A percentile compares a stretch with the other conserved stretches of the same genome.
Conservation (phyloP, 225 moss, liverwort and hornwort genomes). For the Bryum argenteum region DNA sequence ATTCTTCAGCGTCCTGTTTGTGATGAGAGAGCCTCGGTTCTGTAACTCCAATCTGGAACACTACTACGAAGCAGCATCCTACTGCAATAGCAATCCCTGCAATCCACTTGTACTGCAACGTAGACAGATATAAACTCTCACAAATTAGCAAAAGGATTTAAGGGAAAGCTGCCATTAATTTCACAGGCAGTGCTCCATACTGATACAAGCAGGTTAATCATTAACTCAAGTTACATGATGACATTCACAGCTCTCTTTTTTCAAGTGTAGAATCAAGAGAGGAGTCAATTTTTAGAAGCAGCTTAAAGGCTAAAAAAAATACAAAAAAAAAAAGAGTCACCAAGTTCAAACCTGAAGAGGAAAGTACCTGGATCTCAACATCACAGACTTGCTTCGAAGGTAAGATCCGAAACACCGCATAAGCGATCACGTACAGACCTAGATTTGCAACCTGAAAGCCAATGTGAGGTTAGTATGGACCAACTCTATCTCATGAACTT, state of each 20-base stretch:
- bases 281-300: no score
- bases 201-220: no score
- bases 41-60: slow-evolving; percentile 76
- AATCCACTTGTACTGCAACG: slow-evolving; percentile 84
- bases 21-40: slow-evolving; percentile 90
- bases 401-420: slow-evolving; percentile 69
- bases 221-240: no score
- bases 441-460: slow-evolving; percentile 84
- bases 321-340: background rate
- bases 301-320: no score
- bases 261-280: no score
- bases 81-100: slow-evolving; percentile 68
- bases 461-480: background rate
- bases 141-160: slow-evolving; percentile 5
- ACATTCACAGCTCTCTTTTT: no score
- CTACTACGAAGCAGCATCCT: slow-evolving; percentile 74
- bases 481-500: background rate
- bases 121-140: slow-evolving; percentile 5
- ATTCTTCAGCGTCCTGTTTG: slow-evolving; percentile 48
- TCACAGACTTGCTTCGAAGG: slow-evolving; percentile 71
- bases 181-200: no score
- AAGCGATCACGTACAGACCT: slow-evolving; percentile 85
- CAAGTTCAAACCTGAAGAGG: background rate
- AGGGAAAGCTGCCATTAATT: background rate
- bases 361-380: slow-evolving; percentile 72